Percentiles rank a stretch among this genome's conserved stretches.
phyloP scores from a whole-genome alignment of 2,329 filamentous ascomycete genomes.

The Huntiella bhutanensis region DNA sequence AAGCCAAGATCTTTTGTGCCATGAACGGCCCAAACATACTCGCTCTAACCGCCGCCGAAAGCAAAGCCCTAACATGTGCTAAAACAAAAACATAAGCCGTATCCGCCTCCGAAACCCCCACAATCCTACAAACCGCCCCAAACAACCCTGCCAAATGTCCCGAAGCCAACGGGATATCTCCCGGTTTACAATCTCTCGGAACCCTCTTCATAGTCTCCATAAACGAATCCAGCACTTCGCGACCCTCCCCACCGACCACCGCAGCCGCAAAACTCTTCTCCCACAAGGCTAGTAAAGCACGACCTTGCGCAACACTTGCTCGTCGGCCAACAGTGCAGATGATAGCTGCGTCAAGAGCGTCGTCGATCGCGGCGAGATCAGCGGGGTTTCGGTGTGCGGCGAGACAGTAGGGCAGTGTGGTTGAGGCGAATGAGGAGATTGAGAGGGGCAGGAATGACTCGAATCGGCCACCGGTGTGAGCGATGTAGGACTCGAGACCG shows the following conservation, averaged over 20 bases:
- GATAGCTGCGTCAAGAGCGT: constrained; percentile 56
- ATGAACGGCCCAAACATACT: constrained; percentile 67
- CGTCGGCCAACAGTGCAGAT: constrained; percentile 63
- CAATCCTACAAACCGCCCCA: constrained; percentile 44
- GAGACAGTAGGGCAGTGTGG: constrained; percentile 56
- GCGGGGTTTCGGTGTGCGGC: constrained; percentile 40
- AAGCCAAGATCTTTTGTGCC: constrained; percentile 53
- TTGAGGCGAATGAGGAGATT: constrained; percentile 49
- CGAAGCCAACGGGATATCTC: constrained; percentile 38
- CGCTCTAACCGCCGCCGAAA: constrained; percentile 59
- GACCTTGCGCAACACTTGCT: constrained; percentile 56
- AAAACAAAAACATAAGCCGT: constrained; percentile 59
- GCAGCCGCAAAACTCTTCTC: constrained; percentile 43
- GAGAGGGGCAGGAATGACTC: constrained; percentile 50
- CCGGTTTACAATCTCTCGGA: constrained; percentile 40
- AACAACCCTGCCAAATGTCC: constrained; percentile 51
- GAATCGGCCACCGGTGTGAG: constrained; percentile 41
- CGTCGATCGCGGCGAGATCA: constrained; percentile 41
- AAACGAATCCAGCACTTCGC: constrained; percentile 28
- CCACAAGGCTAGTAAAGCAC: constrained; percentile 58
- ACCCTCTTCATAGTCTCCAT: constrained; percentile 52
- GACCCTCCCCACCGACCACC: constrained; percentile 10
- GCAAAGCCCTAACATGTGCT: constrained; percentile 55
- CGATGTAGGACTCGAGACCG: constrained; percentile 65
- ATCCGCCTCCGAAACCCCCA: constrained; percentile 40